Percentiles rank a stretch among this genome's conserved stretches.
Evolutionary conservation across 2,329 filamentous ascomycete genomes (phyloP).

Genomic region (Fusarium albidum): DNA sequence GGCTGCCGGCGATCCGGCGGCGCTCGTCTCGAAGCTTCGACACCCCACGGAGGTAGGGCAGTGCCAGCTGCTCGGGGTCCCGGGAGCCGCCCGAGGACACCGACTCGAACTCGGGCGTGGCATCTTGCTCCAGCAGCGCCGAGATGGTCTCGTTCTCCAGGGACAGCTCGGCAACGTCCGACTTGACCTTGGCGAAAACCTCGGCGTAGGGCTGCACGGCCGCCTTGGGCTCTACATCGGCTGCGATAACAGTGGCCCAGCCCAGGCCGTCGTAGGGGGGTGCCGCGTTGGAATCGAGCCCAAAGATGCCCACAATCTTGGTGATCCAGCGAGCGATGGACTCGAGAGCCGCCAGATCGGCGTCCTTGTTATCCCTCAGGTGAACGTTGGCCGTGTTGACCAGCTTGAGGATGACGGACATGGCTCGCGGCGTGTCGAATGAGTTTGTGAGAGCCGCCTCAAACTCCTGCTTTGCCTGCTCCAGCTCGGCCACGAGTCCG

Average conservation of each 20-base stretch:
- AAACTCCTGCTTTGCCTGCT: constrained; percentile 63
- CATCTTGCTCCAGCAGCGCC: constrained; percentile 52
- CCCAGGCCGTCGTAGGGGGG: constrained; percentile 65
- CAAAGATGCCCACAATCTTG: constrained; percentile 83
- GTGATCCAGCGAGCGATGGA: constrained; percentile 81
- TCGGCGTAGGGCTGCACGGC: constrained; percentile 57
- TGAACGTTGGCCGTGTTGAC: constrained; percentile 79
- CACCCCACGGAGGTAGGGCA: constrained; percentile 64
- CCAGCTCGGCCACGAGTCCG: constrained; percentile 52
- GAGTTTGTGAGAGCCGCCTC: constrained; percentile 77
- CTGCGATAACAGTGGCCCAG: constrained; percentile 57
- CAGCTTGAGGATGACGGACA: constrained; percentile 80
- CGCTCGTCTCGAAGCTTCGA: constrained; percentile 70
- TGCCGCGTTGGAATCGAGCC: constrained; percentile 72
- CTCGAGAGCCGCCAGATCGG: constrained; percentile 58
- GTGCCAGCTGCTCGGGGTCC: constrained; percentile 61
- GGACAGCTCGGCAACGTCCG: constrained; percentile 56
- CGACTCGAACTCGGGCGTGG: constrained; percentile 56
- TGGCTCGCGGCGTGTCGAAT: constrained; percentile 83
- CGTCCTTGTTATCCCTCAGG: constrained; percentile 56
- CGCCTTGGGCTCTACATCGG: constrained; percentile 53
- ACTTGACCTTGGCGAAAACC: constrained; percentile 55
- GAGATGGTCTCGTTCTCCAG: constrained; percentile 58
- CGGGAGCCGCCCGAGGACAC: constrained; percentile 55
- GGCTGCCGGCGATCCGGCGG: constrained; percentile 59